Percentiles rank a stretch among this genome's conserved stretches.
Conservation (phyloP, 345 rosid species). For the Raphanus sativus region DNA sequence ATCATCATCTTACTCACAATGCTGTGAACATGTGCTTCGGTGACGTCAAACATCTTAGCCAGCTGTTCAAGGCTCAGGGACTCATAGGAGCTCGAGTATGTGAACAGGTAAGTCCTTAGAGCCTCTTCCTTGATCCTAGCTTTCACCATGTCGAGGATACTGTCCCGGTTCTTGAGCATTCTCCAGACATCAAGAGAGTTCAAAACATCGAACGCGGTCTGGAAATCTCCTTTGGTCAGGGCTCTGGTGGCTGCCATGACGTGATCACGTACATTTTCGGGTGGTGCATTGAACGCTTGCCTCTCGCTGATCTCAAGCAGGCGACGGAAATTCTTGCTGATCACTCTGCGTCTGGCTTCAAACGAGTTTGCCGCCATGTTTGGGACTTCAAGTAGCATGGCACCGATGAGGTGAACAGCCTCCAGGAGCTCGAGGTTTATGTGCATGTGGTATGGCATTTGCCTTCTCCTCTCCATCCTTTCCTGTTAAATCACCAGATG, state of each 20-base stretch:
- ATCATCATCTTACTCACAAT: constrained; percentile 88
- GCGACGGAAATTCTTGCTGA: constrained; percentile 85
- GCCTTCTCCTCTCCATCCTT: constrained; percentile 88
- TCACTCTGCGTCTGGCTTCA: constrained; percentile 64
- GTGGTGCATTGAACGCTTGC: constrained; percentile 82
- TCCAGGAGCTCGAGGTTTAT: constrained; percentile 91
- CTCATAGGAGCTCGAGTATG: constrained; percentile 61
- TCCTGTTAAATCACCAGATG: constrained; percentile 47
- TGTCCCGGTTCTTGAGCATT: constrained; percentile 59
- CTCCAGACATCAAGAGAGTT: constrained; percentile 82
- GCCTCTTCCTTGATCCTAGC: constrained; percentile 89
- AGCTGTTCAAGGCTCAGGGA: constrained; percentile 69
- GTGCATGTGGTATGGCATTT: constrained; percentile 99
- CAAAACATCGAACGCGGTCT: constrained; percentile 60
- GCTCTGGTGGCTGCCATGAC: constrained; percentile 89
- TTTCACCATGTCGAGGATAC: constrained; percentile 68
- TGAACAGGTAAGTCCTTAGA: constrained; percentile 73
- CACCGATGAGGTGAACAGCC: constrained; percentile 84
- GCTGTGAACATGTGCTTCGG: constrained; percentile 58
- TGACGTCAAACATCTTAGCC: constrained; percentile 72
- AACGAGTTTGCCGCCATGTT: constrained; percentile 79
- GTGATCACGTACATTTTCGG: constrained; percentile 88
- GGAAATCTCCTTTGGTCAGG: constrained; percentile 71
- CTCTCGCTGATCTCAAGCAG: constrained; percentile 75
- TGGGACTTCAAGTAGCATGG: constrained; percentile 96